These are phyloP conservation scores for Zygosaccharomyces pseudobailii DNA, from an alignment of 1,139 yeast genomes.

Conservation along the genomic window DNA sequence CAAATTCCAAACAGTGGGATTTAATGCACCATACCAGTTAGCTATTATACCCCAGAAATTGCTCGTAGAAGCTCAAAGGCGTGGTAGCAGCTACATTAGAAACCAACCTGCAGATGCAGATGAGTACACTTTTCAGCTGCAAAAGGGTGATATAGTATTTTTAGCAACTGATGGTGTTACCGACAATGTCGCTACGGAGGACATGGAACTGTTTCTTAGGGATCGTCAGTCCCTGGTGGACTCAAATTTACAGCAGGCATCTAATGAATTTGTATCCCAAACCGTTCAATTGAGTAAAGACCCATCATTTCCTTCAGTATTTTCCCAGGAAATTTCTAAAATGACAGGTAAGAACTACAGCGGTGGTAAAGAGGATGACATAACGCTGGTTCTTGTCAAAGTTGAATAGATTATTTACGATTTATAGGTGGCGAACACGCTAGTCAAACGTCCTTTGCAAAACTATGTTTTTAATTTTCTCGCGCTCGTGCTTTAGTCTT, in stretches of 20 bases:
- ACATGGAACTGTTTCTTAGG: conserved; percentile 57
- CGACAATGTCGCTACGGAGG: conserved; percentile 74
- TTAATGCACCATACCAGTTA: conserved; percentile 88
- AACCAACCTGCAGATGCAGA: conserved; percentile 48
- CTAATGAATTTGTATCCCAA: conserved; percentile 57
- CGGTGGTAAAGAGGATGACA: conserved; percentile 96
- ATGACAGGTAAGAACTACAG: conserved; percentile 65
- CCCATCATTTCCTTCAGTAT: conserved; percentile 73
- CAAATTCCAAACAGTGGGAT: conserved; percentile 75
- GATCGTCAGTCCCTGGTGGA: conserved; percentile 41
- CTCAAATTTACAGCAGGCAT: conserved; percentile 39
- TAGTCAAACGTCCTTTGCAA: conserved; percentile 34
- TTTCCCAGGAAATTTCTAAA: conserved; percentile 72
- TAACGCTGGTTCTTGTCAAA: conserved; percentile 70
- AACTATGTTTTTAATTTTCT: conserved; percentile 37
- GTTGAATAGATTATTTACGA: conserved; percentile 37
- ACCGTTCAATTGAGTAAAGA: conserved; percentile 72
- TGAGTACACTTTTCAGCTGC: conserved; percentile 41
- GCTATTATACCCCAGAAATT: conserved; percentile 74
- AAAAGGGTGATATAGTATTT: conserved; percentile 68
- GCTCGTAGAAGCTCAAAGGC: conserved; percentile 49
- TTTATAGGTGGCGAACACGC: neutral
- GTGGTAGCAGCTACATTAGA: conserved; percentile 57
- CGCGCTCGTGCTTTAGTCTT: conserved; percentile 36
- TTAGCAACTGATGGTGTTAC: conserved; percentile 93